Evolutionary conservation across 75 land plant genomes (phyloP).

Genomic region (Azolla pinnata): DNA sequence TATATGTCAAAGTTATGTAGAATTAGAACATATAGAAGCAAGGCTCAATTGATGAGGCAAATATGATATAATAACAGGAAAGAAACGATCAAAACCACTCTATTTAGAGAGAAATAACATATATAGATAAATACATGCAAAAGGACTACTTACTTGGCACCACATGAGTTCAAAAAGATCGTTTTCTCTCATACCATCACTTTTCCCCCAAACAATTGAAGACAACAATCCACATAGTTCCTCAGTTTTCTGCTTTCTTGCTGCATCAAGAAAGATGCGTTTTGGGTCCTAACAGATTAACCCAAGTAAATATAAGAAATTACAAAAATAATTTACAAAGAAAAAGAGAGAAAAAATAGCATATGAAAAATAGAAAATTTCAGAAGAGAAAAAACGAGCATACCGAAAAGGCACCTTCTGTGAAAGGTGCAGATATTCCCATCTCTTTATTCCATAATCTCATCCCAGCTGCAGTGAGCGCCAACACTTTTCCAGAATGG

Average conservation of each 20-base stretch:
- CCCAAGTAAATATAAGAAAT: conserved; percentile 2
- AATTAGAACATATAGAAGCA: too few species aligned
- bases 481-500: conserved; percentile 61
- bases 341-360: background rate
- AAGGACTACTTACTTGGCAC: conserved; percentile 1
- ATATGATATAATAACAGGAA: too few species aligned
- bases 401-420: conserved; percentile 57
- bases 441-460: conserved; percentile 29
- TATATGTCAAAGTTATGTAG: too few species aligned
- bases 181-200: conserved; percentile 53
- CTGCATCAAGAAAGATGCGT: conserved; percentile 49
- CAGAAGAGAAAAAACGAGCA: conserved; percentile 8
- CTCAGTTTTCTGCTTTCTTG: conserved; percentile 44
- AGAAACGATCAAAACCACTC: background rate
- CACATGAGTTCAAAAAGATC: conserved; percentile 38
- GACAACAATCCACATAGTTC: conserved; percentile 47
- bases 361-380: background rate
- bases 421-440: conserved; percentile 48
- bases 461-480: conserved; percentile 50
- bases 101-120: background rate
- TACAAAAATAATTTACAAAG: background rate
- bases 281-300: conserved; percentile 42
- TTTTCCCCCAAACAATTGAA: conserved; percentile 65
- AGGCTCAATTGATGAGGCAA: too few species aligned
- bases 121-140: background rate